Evolutionary conservation across 441 rosid species (phyloP), one percentile per base, ranked within the genome.

Genomic region (Metrosideros polymorpha): DNA sequence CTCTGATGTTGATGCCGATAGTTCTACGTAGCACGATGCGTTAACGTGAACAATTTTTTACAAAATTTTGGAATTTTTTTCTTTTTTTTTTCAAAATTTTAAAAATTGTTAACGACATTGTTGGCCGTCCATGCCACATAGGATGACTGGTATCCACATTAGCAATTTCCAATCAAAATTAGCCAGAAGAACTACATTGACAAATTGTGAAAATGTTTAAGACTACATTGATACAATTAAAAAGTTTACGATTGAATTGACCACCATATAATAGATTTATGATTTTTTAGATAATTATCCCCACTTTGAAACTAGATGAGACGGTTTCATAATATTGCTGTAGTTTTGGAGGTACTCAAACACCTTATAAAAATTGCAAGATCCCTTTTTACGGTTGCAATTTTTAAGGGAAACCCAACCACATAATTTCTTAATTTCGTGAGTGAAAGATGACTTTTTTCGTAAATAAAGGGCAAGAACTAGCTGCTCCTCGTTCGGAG

Each of bases 211-310:
- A 54, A 54, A 54, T 0, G 0, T 24, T 54, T 27, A 61, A 61
- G 18, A 4, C 0, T 61, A 61, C 14, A 29, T 61, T 30, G 2
- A 61, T 7, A 15, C 1, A 61, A 15, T 7, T 61, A 4, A 14
- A 59, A 2, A 0, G 1, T 30, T 59, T 29, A 7, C 4, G 3
- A 29, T 3, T 59, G 8, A 59, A 30, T 1, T 61, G 7, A 3
- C 8, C 0, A 0, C 4, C 6, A 2, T 24, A n/a, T 0, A 0
- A 12, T 57, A 29, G 2, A 4, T 59, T 59, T 59, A 14, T 0
- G 0, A 14, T 0, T 3, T 56, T 56, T 56, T 12, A 2, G 13
- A 56, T 2, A 59, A n/a, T 57, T 57, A 6, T 57, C 35, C 10
- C 0, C 22, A 8, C 32, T 29, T 15, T 59, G 22, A 59, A 59